These are phyloP conservation scores for Trametes pubescens DNA, from an alignment of 1,284 basidiomycete genomes.

Conservation along the genomic window DNA sequence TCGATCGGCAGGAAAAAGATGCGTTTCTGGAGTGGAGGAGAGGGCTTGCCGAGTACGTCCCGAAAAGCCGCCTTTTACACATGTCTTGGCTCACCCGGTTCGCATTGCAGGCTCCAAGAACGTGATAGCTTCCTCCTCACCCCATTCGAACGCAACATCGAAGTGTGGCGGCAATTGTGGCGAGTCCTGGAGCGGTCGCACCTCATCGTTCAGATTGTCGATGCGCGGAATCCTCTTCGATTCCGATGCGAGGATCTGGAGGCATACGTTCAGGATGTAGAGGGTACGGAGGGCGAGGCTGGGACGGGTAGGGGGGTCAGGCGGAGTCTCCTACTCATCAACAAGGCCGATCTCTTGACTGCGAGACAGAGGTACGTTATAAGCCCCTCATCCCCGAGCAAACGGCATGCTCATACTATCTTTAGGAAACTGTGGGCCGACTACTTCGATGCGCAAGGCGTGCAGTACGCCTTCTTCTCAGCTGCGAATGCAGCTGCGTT, in stretches of 20 bases:
- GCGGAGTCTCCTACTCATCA: conserved; percentile 88
- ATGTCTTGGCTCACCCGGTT: not conserved
- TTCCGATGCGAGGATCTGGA: conserved; percentile 96
- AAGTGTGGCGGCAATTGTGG: conserved; percentile 98
- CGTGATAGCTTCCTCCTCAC: conserved; percentile 85
- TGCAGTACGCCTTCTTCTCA: conserved; percentile 96
- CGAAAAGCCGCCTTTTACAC: conserved; percentile 17
- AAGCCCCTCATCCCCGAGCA: not conserved
- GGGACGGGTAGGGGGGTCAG: conserved; percentile 80
- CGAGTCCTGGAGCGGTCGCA: conserved; percentile 94
- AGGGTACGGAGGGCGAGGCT: conserved; percentile 78
- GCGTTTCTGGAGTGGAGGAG: conserved; percentile 92
- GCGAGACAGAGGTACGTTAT: conserved; percentile 78
- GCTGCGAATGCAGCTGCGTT: conserved; percentile 89
- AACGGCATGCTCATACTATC: not conserved
- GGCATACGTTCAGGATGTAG: conserved; percentile 83
- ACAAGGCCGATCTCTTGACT: conserved; percentile 96
- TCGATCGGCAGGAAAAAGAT: conserved; percentile 89
- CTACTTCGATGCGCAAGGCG: conserved; percentile 86
- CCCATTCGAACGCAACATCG: conserved; percentile 95
- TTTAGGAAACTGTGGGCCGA: conserved; percentile 85
- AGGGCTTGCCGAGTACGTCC: conserved; percentile 84
- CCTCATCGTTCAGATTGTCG: conserved; percentile 94
- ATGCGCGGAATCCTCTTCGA: conserved; percentile 90
- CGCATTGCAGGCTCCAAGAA: conserved; percentile 67